These are phyloP conservation scores for Sonneratia caseolaris DNA, from an alignment of 345 rosid genomes.

Conservation along the genomic window DNA sequence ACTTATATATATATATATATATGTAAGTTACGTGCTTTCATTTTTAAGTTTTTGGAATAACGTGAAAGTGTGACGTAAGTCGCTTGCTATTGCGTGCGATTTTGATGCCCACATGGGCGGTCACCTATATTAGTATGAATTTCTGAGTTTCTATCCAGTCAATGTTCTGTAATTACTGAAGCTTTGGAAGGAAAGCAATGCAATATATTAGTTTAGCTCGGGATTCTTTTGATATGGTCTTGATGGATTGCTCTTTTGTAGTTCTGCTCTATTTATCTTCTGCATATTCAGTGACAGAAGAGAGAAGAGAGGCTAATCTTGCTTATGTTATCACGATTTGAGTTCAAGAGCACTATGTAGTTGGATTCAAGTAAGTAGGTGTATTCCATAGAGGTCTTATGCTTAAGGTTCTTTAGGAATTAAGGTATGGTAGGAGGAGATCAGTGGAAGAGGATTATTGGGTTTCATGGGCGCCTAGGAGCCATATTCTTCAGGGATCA, in stretches of 20 bases:
- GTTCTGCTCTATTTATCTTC: not conserved
- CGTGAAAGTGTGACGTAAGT: not conserved
- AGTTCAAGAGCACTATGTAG: not conserved
- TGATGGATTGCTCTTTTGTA: not conserved
- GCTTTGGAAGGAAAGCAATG: not conserved
- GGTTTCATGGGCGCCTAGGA: not conserved
- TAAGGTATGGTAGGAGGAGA: not conserved
- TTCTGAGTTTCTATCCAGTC: not conserved
- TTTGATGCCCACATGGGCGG: not conserved
- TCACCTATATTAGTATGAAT: not conserved
- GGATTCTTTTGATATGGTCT: not conserved
- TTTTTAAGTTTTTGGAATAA: not conserved
- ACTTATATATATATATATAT: no score
- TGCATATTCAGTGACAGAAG: not conserved
- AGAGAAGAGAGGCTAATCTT: not conserved
- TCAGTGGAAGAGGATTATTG: not conserved
- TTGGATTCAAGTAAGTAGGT: not conserved
- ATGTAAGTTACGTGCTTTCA: not conserved
- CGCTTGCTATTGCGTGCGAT: not conserved
- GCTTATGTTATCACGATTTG: not conserved
- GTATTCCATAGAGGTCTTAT: not conserved
- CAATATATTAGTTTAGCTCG: not conserved
- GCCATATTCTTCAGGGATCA: no score
- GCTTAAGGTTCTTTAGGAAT: constrained; percentile 1
- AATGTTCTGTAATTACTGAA: not conserved